Conservation (phyloP, 2,329 filamentous ascomycete species). For the Coniosporium tulheliwenetii region DNA sequence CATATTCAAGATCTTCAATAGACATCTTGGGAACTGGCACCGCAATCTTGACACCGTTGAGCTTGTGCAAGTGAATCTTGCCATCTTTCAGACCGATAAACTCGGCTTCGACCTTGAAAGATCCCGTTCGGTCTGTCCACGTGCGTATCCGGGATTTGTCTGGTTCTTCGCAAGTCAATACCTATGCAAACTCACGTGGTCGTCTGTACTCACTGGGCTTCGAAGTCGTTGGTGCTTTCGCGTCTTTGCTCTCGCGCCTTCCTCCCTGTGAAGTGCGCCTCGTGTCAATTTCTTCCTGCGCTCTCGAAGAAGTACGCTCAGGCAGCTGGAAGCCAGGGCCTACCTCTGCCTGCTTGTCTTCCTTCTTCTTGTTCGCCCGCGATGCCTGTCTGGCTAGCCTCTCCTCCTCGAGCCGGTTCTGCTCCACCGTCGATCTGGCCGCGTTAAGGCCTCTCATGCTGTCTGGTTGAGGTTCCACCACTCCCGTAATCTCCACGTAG, state of each 20-base stretch:
- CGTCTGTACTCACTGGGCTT: constrained; percentile 53
- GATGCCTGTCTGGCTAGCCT: constrained; percentile 68
- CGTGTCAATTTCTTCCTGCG: constrained; percentile 50
- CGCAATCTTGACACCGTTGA: constrained; percentile 96
- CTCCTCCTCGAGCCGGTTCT: constrained; percentile 66
- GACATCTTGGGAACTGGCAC: constrained; percentile 95
- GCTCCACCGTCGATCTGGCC: constrained; percentile 55
- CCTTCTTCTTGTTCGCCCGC: constrained; percentile 41
- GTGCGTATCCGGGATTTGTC: constrained; percentile 70
- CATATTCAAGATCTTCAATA: constrained; percentile 83
- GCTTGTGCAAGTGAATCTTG: constrained; percentile 94
- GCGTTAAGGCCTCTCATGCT: constrained; percentile 41
- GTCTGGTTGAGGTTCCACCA: constrained; percentile 34
- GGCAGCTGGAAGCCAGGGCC: constrained; percentile 62
- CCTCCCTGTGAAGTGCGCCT: constrained; percentile 55
- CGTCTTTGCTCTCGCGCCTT: constrained; percentile 53
- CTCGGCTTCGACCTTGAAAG: constrained; percentile 94
- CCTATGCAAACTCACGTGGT: background rate
- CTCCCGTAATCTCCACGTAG: constrained; percentile 79
- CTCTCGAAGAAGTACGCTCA: constrained; percentile 65
- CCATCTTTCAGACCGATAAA: constrained; percentile 89
- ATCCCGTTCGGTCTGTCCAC: constrained; percentile 90
- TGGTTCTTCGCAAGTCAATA: constrained; percentile 43
- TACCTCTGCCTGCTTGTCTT: constrained; percentile 50
- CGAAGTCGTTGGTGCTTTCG: constrained; percentile 35